Conservation (phyloP, 768 basidiomycete genomes). For the Fomitopsis pulvina region DNA sequence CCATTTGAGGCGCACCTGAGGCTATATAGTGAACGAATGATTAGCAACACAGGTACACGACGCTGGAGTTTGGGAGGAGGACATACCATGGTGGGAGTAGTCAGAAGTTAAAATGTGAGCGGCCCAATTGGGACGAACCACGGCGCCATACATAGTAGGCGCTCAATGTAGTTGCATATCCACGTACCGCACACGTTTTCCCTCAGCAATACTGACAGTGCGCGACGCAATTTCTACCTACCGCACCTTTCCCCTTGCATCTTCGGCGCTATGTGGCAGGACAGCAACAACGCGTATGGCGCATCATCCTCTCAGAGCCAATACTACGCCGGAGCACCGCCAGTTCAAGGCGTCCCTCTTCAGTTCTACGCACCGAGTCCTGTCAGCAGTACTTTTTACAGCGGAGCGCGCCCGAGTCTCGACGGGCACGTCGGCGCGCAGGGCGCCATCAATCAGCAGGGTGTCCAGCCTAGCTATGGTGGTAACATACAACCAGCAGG, state of each 20-base stretch:
- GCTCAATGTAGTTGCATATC: too few relatives aligned
- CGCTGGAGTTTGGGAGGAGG: not conserved
- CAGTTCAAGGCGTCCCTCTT: conserved; percentile 48
- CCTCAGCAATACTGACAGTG: too few relatives aligned
- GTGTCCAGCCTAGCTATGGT: conserved; percentile 45
- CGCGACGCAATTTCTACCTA: too few relatives aligned
- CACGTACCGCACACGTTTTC: too few relatives aligned
- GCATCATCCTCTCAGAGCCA: conserved; percentile 52
- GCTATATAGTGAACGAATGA: conserved; percentile 32
- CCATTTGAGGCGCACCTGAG: conserved; percentile 44
- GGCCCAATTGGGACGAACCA: conserved; percentile 11
- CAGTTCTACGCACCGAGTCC: conserved; percentile 72
- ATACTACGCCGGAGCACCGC: conserved; percentile 40
- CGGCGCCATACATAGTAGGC: too few relatives aligned
- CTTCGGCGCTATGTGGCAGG: conserved; percentile 66
- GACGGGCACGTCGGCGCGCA: conserved; percentile 63
- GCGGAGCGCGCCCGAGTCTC: conserved; percentile 67
- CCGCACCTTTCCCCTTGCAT: too few relatives aligned
- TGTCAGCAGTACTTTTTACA: conserved; percentile 56
- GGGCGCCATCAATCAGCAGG: conserved; percentile 41
- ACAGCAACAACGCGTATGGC: conserved; percentile 50
- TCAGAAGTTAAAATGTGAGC: conserved; percentile 8
- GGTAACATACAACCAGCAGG: conserved; percentile 71
- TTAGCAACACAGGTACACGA: not conserved
- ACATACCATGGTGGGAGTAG: conserved; percentile 20